Evolutionary conservation across 2,329 filamentous ascomycete species (phyloP), one percentile per base, ranked within the genome.

Genomic region (Cytospora piceicola): DNA sequence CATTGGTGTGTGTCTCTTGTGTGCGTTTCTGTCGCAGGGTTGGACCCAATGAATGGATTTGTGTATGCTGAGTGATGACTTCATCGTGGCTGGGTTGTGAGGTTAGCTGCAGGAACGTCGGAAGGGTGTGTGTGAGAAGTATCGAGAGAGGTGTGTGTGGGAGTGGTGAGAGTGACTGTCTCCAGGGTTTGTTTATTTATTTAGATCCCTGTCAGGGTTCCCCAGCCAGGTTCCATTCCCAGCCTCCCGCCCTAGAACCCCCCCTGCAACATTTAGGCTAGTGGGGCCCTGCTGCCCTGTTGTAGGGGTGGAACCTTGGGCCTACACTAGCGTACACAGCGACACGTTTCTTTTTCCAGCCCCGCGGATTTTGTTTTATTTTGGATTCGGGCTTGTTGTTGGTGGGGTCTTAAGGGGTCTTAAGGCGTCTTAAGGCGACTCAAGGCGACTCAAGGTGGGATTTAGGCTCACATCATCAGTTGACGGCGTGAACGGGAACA

Each of bases 341-440:
- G n/a, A 29, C 27, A 29, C 27, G 27, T 29, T n/a, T 36, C n/a
- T 24, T 5, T 5, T 57, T 34, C 54, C 54, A 57, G 54, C 54
- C 54, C 54, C 54, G 32, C 54, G 54, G 32, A 39, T 57, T 57
- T n/a, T 39, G 1, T 17, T 27, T 12, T n/a, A n/a, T 39, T 39
- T 39, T 32, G 27, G 30, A 7, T 20, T 32, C 24, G 27, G 27
- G 27, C n/a, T 29, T 29, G 27, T 29, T 29, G 27, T 29, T 29
- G 27, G 27, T 29, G 27, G 27, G 27, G 27, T 29, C 27, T 29
- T 29, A 3, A 29, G 27, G 27, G 3, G 27, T 29, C 27, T 29
- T 29, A 29, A n/a, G n/a, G n/a, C n/a, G n/a, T n/a, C n/a, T n/a
- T n/a, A n/a, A n/a, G n/a, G n/a, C n/a, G n/a, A n/a, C n/a, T n/a